Evolutionary conservation across 768 basidiomycete species (phyloP).

Genomic region (Rhodotorula graminis): DNA sequence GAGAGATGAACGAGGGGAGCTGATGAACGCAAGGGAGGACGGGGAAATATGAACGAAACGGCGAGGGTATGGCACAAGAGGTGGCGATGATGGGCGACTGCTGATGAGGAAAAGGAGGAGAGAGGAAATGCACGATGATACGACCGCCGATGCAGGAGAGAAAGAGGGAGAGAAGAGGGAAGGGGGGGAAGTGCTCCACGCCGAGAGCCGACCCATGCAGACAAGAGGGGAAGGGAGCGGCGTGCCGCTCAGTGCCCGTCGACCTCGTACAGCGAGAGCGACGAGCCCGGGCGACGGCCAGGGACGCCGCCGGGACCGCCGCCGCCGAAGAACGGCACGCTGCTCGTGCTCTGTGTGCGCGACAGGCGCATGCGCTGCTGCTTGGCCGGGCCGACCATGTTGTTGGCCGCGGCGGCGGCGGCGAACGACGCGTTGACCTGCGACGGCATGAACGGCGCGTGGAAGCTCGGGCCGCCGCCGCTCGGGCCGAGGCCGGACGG

Average conservation of each 20-base stretch:
- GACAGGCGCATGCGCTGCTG: slow-evolving; percentile 17
- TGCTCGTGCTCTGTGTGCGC: slow-evolving; percentile 25
- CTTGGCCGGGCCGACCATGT: slow-evolving; percentile 7
- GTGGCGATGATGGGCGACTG: neutral
- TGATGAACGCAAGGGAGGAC: no score
- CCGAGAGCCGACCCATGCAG: no score
- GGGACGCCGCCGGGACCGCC: neutral
- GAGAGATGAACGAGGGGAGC: no score
- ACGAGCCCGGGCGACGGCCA: neutral
- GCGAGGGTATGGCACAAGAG: neutral
- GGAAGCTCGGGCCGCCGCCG: neutral
- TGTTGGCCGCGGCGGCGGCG: neutral
- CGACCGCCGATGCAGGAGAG: neutral
- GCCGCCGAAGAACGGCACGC: slow-evolving; percentile 10
- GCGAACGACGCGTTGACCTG: neutral
- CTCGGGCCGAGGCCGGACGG: neutral
- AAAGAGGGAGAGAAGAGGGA: neutral
- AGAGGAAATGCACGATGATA: neutral
- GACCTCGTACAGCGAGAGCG: slow-evolving; percentile 15
- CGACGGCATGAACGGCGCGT: neutral
- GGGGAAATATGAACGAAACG: neutral
- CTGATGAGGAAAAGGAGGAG: neutral
- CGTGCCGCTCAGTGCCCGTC: slow-evolving; percentile 5
- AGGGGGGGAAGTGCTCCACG: neutral
- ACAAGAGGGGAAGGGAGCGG: neutral